A percentile compares a stretch with the other conserved stretches of the same genome.
These are phyloP conservation scores for Penicillium sp. DNA, from an alignment of 2,329 filamentous ascomycete genomes.

Conservation along the genomic window DNA sequence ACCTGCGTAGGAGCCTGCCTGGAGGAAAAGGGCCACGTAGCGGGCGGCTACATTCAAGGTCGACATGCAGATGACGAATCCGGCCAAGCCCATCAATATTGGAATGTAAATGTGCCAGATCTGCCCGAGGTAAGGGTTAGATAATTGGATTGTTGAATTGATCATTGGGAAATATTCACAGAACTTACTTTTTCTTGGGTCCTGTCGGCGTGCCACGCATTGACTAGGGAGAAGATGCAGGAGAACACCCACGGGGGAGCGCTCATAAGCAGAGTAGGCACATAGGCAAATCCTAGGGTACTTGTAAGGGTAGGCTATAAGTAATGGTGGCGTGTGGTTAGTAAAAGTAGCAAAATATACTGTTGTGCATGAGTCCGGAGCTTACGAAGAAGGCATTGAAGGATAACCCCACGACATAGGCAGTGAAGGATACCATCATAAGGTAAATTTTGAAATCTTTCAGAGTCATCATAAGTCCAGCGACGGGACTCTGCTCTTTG, in stretches of 20 bases:
- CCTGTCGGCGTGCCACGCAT: conserved; percentile 13
- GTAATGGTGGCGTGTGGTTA: background rate
- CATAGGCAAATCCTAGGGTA: conserved; percentile 42
- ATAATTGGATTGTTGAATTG: background rate
- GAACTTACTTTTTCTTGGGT: background rate
- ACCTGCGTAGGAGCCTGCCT: conserved; percentile 48
- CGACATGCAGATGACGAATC: conserved; percentile 1
- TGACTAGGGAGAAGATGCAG: background rate
- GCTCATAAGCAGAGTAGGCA: conserved; percentile 47
- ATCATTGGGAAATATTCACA: background rate
- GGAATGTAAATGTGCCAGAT: conserved; percentile 1
- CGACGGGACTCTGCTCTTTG: conserved; percentile 17
- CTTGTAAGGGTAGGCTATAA: conserved; percentile 36
- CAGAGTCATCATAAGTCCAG: conserved; percentile 56
- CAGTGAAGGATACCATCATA: conserved; percentile 27
- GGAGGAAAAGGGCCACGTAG: conserved; percentile 19
- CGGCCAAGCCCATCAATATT: conserved; percentile 12
- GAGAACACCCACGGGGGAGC: conserved; percentile 33
- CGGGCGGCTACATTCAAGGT: background rate
- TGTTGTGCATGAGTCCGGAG: background rate
- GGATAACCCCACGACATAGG: background rate
- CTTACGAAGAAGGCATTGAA: background rate
- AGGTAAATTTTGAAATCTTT: conserved; percentile 53
- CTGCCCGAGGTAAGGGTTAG: background rate
- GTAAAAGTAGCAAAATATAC: background rate